A percentile compares a stretch with the other conserved stretches of the same genome.
Evolutionary conservation across 371 early-diverging fungal genomes (phyloP).

Genomic region (Chytridium lagenaria): DNA sequence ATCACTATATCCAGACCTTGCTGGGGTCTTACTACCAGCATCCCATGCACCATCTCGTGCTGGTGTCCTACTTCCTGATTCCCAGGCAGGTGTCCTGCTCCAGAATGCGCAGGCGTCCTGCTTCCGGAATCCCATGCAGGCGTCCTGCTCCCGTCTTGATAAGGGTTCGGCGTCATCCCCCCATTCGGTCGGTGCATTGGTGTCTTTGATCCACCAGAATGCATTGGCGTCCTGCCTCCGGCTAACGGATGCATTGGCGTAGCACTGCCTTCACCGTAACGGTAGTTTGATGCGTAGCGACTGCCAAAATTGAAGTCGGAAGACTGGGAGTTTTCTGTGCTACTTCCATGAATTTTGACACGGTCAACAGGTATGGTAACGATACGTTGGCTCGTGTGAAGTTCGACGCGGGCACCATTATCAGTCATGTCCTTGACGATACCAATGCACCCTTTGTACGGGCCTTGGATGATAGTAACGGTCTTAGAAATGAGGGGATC

Average conservation of each 20-base stretch:
- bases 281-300: constrained; percentile 37
- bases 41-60: constrained; percentile 47
- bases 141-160: constrained; percentile 66
- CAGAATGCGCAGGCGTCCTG: constrained; percentile 61
- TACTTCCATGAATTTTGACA: constrained; percentile 63
- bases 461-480: constrained; percentile 88
- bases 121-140: constrained; percentile 80
- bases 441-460: constrained; percentile 97
- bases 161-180: constrained; percentile 61
- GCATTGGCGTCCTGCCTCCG: constrained; percentile 75
- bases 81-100: constrained; percentile 47
- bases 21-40: constrained; percentile 47
- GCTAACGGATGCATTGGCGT: constrained; percentile 43
- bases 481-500: constrained; percentile 88
- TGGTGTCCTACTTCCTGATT: constrained; percentile 47
- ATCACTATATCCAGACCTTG: constrained; percentile 22
- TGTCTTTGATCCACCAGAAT: constrained; percentile 69
- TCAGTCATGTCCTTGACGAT: constrained; percentile 91
- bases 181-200: constrained; percentile 57
- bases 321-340: constrained; percentile 32
- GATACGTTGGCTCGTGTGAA: constrained; percentile 80
- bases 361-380: constrained; percentile 55
- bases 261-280: constrained; percentile 33
- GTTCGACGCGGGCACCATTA: constrained; percentile 85
- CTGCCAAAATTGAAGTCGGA: constrained; percentile 29